Evolutionary conservation across 176 grass and related monocot genomes (phyloP), one percentile per base, ranked within the genome.

Genomic region (Leersia perrieri): DNA sequence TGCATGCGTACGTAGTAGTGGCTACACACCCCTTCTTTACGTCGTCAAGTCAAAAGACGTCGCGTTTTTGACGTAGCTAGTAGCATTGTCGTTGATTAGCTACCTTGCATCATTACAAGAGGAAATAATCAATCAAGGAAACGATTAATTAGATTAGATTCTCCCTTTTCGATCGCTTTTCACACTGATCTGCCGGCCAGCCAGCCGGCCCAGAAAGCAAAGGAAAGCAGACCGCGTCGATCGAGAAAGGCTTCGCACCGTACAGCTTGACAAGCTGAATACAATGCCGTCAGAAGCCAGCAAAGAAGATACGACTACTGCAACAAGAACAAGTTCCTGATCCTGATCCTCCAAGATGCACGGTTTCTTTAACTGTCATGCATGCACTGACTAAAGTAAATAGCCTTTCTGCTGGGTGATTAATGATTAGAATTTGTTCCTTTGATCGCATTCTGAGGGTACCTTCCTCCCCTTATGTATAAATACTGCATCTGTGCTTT

Each of bases 181-280:
- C 58, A 82, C 69, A 14, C 28, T 32, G 11, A 33, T 75, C 66
- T 78, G 55, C 31, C 58, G 20, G 68, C 55, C 58, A 75, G 55
- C 31, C 58, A 12, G 68, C 55, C 58, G 83, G 57, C 66, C 65
- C 3, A 5, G 42, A 72, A 85, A 79, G 68, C 75, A 23, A 36
- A 55, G 58, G 40, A 68, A 73, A 40, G 47, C 4, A 7, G 47
- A 72, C 63, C 66, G 75, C 67, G 83, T 85, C n/a, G n/a, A n/a
- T n/a, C n/a, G n/a, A 3, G 49, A 36, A 9, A 11, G 4, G 47
- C 47, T 51, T 51, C n/a, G 18, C 47, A 5, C 15, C 16, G 16
- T 44, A 57, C 51, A 57, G 22, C 51, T 57, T 57, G 22, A 57
- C 53, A 58, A 25, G 53, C 53, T 22, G 49, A 53, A 53, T 51